Evolutionary conservation across 768 basidiomycete genomes (phyloP), one percentile per base, ranked within the genome.

Genomic region (Nidula microcarpa): DNA sequence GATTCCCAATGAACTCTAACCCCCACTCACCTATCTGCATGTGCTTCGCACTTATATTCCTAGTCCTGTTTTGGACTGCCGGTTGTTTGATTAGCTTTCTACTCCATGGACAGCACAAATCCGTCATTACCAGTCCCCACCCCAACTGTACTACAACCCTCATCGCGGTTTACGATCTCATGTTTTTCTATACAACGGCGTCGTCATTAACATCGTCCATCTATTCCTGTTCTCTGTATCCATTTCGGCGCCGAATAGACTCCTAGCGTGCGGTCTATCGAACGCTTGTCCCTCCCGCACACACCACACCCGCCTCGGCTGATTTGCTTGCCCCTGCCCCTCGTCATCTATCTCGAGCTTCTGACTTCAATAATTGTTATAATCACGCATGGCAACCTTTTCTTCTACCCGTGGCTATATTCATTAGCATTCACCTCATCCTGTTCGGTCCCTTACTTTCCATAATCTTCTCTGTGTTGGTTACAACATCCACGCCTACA

Each of bases 1-100:
- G 66, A 82, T 89, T 57, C 76, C 87, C 39, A 74, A 81, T 55
- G 89, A 91, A 73, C 73, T 85, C 71, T 91, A 77, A 76, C 51
- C 30, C 43, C 49, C 45, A 37, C 44, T 10, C n/a, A n/a, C n/a
- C n/a, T n/a, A 45, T 45, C 48, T 43, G 51, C 43, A 30, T 33
- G 17, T 30, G 17, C 36, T 47, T 39, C 37, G 8, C 37, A 8
- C 34, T 52, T 44, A 32, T 9, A 9, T 48, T 50, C 8, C 9
- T n/a, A 13, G 6, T 35, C 48, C 18, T 37, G 14, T 36, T 17
- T 10, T 32, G 49, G 7, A 11, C 35, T 49, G 23, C 13, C 33
- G 33, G 33, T 49, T 49, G 18, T 49, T 33, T 23, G 43, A 43
- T 45, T 51, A 50, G 10, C 18, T 23, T 47, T 11, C 41, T 47